Conservation (phyloP, 2,329 filamentous ascomycete genomes). For the Aspergillus proliferans region DNA sequence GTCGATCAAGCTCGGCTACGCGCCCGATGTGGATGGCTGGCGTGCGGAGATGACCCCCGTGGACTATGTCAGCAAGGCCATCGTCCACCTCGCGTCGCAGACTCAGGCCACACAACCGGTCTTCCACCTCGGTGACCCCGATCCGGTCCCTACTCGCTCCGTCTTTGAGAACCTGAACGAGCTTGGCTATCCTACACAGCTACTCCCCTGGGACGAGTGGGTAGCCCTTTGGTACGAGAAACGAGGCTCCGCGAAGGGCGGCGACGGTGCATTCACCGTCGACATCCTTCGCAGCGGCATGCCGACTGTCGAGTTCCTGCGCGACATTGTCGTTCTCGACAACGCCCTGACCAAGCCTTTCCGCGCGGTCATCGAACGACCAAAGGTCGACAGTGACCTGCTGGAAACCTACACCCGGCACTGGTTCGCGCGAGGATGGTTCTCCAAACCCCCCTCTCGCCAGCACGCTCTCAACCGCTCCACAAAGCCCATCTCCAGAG, state of each 20-base stretch:
- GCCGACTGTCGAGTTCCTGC: conserved; percentile 66
- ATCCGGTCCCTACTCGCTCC: conserved; percentile 58
- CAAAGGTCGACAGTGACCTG: conserved; percentile 63
- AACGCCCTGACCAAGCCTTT: conserved; percentile 61
- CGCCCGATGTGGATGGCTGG: conserved; percentile 68
- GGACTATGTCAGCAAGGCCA: conserved; percentile 70
- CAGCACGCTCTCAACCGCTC: conserved; percentile 42
- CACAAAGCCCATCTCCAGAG: conserved; percentile 42
- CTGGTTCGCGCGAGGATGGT: conserved; percentile 74
- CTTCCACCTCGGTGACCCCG: conserved; percentile 69
- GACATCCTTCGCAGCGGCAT: conserved; percentile 76
- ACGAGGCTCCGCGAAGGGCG: conserved; percentile 57
- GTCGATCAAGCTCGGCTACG: conserved; percentile 65
- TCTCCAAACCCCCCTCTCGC: conserved; percentile 55
- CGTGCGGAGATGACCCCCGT: conserved; percentile 78
- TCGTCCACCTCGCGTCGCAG: conserved; percentile 63
- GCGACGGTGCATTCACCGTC: conserved; percentile 67
- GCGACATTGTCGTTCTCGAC: conserved; percentile 66
- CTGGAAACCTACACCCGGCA: conserved; percentile 73
- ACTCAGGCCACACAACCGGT: conserved; percentile 56
- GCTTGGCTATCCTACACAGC: conserved; percentile 65
- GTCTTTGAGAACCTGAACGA: conserved; percentile 60
- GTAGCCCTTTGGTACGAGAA: conserved; percentile 66
- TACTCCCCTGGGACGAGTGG: conserved; percentile 66
- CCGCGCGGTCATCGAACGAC: conserved; percentile 54